Evolutionary conservation across 2,329 filamentous ascomycete species (phyloP).

Genomic region (Seiridium unicorne): DNA sequence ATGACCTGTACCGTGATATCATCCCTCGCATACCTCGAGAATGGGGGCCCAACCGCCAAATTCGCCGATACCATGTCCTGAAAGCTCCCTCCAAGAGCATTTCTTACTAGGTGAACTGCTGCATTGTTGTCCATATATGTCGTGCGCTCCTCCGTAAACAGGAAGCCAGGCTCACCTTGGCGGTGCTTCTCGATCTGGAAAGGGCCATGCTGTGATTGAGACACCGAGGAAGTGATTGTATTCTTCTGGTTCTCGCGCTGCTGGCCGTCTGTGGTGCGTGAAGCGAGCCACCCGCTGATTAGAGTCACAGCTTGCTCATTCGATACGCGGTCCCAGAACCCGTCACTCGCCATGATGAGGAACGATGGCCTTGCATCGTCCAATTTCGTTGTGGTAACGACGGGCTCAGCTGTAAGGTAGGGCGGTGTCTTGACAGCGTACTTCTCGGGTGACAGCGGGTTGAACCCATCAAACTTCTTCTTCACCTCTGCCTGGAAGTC

Average conservation of each 20-base stretch:
- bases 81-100: constrained; percentile 73
- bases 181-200: neutral
- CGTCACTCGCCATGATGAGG: constrained; percentile 65
- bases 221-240: neutral
- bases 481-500: constrained; percentile 43
- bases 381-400: constrained; percentile 56
- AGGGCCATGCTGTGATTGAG: neutral
- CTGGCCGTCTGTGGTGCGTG: constrained; percentile 23
- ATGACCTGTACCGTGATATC: constrained; percentile 85
- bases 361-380: constrained; percentile 49
- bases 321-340: constrained; percentile 62
- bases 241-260: constrained; percentile 15
- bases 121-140: constrained; percentile 76
- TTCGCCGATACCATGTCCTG: constrained; percentile 68
- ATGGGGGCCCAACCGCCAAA: constrained; percentile 67
- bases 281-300: constrained; percentile 53
- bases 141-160: constrained; percentile 53
- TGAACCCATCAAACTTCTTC: constrained; percentile 43
- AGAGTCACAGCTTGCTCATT: constrained; percentile 57
- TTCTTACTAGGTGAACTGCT: constrained; percentile 74
- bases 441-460: constrained; percentile 30
- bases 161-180: neutral
- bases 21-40: constrained; percentile 62
- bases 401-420: constrained; percentile 67
- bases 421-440: constrained; percentile 45